Evolutionary conservation across 2,329 filamentous ascomycete genomes (phyloP), one percentile per base, ranked within the genome.

Genomic region (Aspergillus floridensis): DNA sequence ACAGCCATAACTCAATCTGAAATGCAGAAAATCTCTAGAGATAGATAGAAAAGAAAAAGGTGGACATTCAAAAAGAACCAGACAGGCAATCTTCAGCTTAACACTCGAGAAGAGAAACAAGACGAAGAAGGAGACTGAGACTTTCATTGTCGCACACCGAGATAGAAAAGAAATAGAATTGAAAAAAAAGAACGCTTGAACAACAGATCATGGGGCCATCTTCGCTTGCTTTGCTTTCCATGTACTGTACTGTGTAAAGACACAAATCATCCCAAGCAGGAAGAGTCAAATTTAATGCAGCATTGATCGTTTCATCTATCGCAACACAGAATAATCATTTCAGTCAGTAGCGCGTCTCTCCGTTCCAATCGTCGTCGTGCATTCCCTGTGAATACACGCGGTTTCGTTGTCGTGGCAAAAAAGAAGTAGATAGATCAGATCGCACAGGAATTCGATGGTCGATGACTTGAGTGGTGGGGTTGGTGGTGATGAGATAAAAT

Each of bases 341-440:
- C 63, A 65, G 59, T 66, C 63, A 66, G 62, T 66, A 63, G 53
- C 64, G 60, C 62, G 57, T 64, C 61, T 62, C 62, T 64, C 63
- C 64, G 59, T 66, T 65, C 63, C 58, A 66, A 65, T 66, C 64
- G 59, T 66, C 61, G 65, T 61, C 58, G 60, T 53, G 57, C 61
- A 62, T 59, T 60, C 49, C n/a, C 1, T 22, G 11, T 12, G 41
- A 24, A 32, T 48, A 46, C 53, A 14, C 22, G 41, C 19, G 53
- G 53, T 47, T 54, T 44, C 38, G 16, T 44, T 19, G 38, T 44
- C 48, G 24, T 49, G 14, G 24, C 53, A 55, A 35, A 63, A 49
- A 57, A 63, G 44, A 49, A 54, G 54, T 53, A 56, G 54, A 58
- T 56, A 44, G 49, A 44, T 29, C 32, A 35, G 14, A 35, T 12